Base-by-base conservation (phyloP, 2,329 filamentous ascomycete genomes). In the Parafenestella ontariensis region DNA sequence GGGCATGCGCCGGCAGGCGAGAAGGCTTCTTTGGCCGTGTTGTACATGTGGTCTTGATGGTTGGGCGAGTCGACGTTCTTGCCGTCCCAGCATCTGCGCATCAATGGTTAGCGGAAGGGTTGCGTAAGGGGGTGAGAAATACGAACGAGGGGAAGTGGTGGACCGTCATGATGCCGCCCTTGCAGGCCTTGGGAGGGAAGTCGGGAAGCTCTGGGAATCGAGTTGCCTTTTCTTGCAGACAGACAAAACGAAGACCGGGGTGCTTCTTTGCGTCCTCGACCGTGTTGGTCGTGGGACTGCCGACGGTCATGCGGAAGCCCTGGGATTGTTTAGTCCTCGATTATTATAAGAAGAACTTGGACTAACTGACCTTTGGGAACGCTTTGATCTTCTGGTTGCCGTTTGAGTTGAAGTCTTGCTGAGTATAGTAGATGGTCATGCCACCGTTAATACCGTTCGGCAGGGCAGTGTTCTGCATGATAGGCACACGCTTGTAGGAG, bases 11-110 rank as follows among this genome's bases (percentile, higher is more conserved):
- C 64, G 10, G 61, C 63, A 15, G 53, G 46, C 3, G 31, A 31
- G 54, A 70, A 70, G 18, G 61, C 64, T 11, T 62, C 66, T 28
- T 60, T 64, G 8, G 49, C 43, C 0, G 65, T 70, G 39, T 54
- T 61, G 54, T 59, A 69, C 68, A 72, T 72, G 52, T 70, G 66
- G 39, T 54, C 52, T 45, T 67, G 61, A 78, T 85, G 86, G 76
- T 87, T 81, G 46, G 81, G 78, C 45, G 87, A 78, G 52, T 83
- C 85, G 40, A 82, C 80, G 43, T 81, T 73, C 49, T 77, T 74
- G 39, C 87, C 88, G 74, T 91, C 83, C 82, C 89, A 90, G 81
- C 88, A 91, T 46, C 58, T 63, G 44, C 13, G 61, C 65, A 40
- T 68, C 13, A 70, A 48, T 69, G 66, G 28, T 69, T 36, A 58